Evolutionary conservation across 2,329 filamentous ascomycete species (phyloP), one percentile per base, ranked within the genome.

Genomic region (Pyrenophora teres): DNA sequence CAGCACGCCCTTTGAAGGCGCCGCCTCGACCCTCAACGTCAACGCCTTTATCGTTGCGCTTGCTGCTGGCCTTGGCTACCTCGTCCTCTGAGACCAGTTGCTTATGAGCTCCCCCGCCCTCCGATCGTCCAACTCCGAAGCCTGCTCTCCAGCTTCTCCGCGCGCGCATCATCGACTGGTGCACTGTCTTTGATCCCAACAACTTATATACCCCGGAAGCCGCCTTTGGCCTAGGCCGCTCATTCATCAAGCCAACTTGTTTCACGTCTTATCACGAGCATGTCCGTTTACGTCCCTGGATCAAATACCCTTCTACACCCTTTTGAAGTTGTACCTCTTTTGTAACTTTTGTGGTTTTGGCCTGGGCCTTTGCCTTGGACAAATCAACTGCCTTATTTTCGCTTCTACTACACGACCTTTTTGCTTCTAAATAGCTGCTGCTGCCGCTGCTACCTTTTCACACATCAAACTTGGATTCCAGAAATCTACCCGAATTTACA

Each of bases 11-110:
- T 71, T 73, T 57, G 64, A 65, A 16, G 72, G 71, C 57, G 71
- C 70, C 4, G 72, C 71, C 16, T 64, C 67, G 16, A 56, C 59
- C 12, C 47, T 74, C 40, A 63, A 61, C 55, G 64, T 61, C 54
- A 71, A 72, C 51, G 65, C 66, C 12, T 44, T 69, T 45, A 40
- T 71, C 41, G 70, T 61, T 4, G 61, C 58, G 3, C 31, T 73
- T 55, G 71, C 61, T 40, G 70, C 65, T 30, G 69, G 65, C 38
- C 56, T 68, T 15, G 69, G 62, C 50, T 73, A 68, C 67, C 59
- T 74, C 50, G 68, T 67, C 43, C 64, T 74, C 46, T 74, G 58
- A 72, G 60, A 53, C 16, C 5, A 21, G 48, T 40, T 49, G 45
- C 55, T 59, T 59, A 31, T 52, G 56, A 48, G 41, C 40, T 15